A percentile compares a stretch with the other conserved stretches of the same genome.
These are phyloP conservation scores for Ogataea hybrid DNA, from an alignment of 1,139 yeast species.

Conservation along the genomic window DNA sequence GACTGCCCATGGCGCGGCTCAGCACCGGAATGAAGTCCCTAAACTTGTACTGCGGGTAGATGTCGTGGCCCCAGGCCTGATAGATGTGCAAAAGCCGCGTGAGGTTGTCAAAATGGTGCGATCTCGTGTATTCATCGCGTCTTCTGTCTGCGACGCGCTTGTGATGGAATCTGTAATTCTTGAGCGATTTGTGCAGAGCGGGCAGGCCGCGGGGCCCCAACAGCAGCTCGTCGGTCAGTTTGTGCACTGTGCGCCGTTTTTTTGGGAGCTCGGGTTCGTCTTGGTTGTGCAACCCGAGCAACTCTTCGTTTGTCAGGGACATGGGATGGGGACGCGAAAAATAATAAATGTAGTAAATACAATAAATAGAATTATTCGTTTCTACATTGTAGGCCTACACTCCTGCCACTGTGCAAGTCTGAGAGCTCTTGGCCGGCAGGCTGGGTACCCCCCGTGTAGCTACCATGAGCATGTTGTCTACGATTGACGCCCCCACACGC, in stretches of 20 bases:
- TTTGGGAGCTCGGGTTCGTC: slow-evolving; percentile 6
- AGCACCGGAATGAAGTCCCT: slow-evolving; percentile 27
- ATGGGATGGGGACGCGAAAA: slow-evolving; percentile 1
- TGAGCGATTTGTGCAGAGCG: slow-evolving; percentile 19
- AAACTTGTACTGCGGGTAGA: slow-evolving; percentile 32
- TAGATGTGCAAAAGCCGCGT: slow-evolving; percentile 28
- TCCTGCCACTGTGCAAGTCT: no score
- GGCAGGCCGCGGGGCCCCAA: slow-evolving; percentile 31
- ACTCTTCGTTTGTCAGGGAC: slow-evolving; percentile 26
- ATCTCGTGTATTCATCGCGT: slow-evolving; percentile 19
- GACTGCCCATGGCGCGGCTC: slow-evolving; percentile 20
- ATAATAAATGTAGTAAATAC: neutral
- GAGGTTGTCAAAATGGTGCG: slow-evolving; percentile 30
- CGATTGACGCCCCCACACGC: no score
- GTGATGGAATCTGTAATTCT: slow-evolving; percentile 24
- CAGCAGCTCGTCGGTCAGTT: slow-evolving; percentile 28
- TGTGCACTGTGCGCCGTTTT: slow-evolving; percentile 21
- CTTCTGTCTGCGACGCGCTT: slow-evolving; percentile 16
- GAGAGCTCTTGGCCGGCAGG: neutral
- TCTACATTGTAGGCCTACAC: no score
- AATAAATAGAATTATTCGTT: neutral
- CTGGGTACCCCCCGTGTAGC: no score
- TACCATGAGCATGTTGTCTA: no score
- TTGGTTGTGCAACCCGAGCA: slow-evolving; percentile 23
- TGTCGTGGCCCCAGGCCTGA: slow-evolving; percentile 33